Percentiles rank a stretch among this genome's conserved stretches.
Conservation (phyloP, 2,329 filamentous ascomycete genomes). For the Didymella pinodella region DNA sequence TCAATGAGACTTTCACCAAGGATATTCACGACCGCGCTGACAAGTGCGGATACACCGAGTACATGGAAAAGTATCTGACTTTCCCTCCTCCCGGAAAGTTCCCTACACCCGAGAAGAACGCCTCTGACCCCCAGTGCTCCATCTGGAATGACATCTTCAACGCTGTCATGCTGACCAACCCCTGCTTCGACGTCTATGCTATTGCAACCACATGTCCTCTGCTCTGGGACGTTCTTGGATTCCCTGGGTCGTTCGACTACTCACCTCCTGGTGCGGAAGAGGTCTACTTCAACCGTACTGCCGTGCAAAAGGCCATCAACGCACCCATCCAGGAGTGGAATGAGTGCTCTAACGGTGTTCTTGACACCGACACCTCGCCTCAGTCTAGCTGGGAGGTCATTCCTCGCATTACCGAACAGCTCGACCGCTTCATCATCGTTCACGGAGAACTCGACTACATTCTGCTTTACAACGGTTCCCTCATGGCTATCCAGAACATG, state of each 20-base stretch:
- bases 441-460: conserved; percentile 76
- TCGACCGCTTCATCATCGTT: conserved; percentile 73
- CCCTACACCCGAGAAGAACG: conserved; percentile 59
- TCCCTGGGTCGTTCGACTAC: conserved; percentile 71
- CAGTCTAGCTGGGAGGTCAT: conserved; percentile 67
- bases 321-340: conserved; percentile 66
- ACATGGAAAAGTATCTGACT: conserved; percentile 66
- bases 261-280: conserved; percentile 63
- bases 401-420: conserved; percentile 75
- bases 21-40: conserved; percentile 62
- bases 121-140: conserved; percentile 61
- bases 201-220: conserved; percentile 75
- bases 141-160: conserved; percentile 65
- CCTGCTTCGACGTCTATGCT: conserved; percentile 81
- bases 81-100: conserved; percentile 73
- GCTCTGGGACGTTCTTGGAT: conserved; percentile 73
- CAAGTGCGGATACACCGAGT: conserved; percentile 69
- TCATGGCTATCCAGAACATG: conserved; percentile 81
- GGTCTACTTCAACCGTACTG: conserved; percentile 74
- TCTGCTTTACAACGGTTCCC: conserved; percentile 71
- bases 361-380: conserved; percentile 61
- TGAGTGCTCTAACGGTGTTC: conserved; percentile 62
- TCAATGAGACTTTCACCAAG: conserved; percentile 67
- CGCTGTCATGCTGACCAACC: conserved; percentile 68
- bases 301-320: conserved; percentile 74